Conservation (phyloP, 345 rosid species). For the Hirschfeldia incana region DNA sequence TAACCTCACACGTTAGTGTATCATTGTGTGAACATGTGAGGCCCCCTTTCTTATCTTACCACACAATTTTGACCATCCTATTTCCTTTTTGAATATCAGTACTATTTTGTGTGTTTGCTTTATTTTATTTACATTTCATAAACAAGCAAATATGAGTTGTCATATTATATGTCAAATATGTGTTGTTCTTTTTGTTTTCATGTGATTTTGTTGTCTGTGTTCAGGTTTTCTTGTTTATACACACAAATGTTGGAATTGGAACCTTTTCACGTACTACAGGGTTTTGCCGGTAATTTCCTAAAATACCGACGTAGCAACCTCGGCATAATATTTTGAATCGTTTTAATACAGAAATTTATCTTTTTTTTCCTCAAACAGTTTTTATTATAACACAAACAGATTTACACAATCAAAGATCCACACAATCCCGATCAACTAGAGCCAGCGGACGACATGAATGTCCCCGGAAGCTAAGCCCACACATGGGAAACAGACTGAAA, state of each 20-base stretch:
- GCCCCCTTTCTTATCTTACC: slow-evolving; percentile 38
- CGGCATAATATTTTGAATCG: not conserved
- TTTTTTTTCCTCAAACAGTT: too few species aligned
- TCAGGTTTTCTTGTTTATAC: slow-evolving; percentile 34
- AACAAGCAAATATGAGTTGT: slow-evolving; percentile 6
- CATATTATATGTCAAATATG: slow-evolving; percentile 25
- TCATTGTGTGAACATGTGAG: slow-evolving; percentile 35
- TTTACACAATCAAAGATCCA: too few species aligned
- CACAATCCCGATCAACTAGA: too few species aligned
- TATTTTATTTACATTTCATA: slow-evolving; percentile 21
- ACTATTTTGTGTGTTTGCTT: not conserved
- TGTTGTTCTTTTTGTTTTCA: slow-evolving; percentile 7
- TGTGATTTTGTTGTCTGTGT: slow-evolving; percentile 25
- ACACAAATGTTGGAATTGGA: slow-evolving; percentile 25
- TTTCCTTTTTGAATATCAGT: slow-evolving; percentile 29
- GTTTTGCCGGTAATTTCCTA: slow-evolving; percentile 14
- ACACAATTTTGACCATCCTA: slow-evolving; percentile 40
- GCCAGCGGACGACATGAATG: too few species aligned
- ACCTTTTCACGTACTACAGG: slow-evolving; percentile 26
- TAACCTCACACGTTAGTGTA: slow-evolving; percentile 43
- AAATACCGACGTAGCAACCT: not conserved
- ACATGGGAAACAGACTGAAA: too few species aligned
- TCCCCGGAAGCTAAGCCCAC: too few species aligned
- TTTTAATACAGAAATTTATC: not conserved
- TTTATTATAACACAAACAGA: too few species aligned